phyloP scores from a whole-genome alignment of 305 asterid species.

The Fraxinus platypoda region DNA sequence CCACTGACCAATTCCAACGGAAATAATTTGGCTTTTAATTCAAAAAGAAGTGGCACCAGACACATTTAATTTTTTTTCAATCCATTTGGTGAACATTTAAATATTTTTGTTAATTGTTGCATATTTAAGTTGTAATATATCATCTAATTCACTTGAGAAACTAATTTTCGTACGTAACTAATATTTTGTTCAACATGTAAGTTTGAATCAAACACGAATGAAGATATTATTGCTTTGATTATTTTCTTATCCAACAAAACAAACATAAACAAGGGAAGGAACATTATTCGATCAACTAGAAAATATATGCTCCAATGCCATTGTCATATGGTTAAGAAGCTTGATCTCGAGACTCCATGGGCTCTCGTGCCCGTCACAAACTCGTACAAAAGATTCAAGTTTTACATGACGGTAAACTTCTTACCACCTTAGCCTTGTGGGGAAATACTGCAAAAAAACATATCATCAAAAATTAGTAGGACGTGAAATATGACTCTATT shows the following conservation, averaged over 20 bases:
- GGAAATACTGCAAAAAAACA: conserved; percentile 45
- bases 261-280: not conserved
- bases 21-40: too few species aligned
- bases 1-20: too few species aligned
- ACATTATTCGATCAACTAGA: not conserved
- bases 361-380: not conserved
- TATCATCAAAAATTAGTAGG: not conserved
- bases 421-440: conserved; percentile 52
- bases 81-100: too few species aligned
- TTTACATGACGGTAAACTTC: not conserved
- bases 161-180: too few species aligned
- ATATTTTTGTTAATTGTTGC: too few species aligned
- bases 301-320: not conserved
- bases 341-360: not conserved
- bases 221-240: not conserved
- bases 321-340: not conserved
- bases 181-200: not conserved
- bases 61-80: too few species aligned
- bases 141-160: too few species aligned
- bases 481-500: not conserved
- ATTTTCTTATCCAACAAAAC: not conserved
- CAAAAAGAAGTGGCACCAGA: too few species aligned
- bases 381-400: not conserved
- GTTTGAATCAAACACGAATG: not conserved
- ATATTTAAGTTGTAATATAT: too few species aligned